Evolutionary conservation across 2,329 filamentous ascomycete genomes (phyloP).

Genomic region (Knufia petricola): DNA sequence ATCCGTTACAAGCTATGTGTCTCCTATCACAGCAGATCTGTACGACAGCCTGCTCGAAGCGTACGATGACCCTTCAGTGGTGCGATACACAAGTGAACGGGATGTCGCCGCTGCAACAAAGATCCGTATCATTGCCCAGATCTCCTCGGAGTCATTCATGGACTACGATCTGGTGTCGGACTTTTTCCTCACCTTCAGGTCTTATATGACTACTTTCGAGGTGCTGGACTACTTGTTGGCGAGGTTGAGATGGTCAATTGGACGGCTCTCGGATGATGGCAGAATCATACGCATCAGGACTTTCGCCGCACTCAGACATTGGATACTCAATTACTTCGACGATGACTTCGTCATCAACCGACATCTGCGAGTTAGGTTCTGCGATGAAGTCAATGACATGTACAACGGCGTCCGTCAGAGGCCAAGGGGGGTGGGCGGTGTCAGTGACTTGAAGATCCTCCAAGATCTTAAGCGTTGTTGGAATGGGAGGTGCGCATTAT

Average conservation of each 20-base stretch:
- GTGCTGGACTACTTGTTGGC: slow-evolving; percentile 77
- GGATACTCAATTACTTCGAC: slow-evolving; percentile 95
- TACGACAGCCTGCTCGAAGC: slow-evolving; percentile 74
- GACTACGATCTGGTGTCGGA: slow-evolving; percentile 96
- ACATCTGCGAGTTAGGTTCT: slow-evolving; percentile 66
- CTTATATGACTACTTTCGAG: slow-evolving; percentile 68
- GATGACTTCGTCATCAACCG: slow-evolving; percentile 83
- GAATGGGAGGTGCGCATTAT: slow-evolving; percentile 79
- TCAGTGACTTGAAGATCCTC: slow-evolving; percentile 71
- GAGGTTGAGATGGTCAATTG: slow-evolving; percentile 76
- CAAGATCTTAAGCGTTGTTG: slow-evolving; percentile 95
- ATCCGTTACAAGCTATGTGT: background rate
- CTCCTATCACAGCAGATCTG: slow-evolving; percentile 52
- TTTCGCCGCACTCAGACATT: slow-evolving; percentile 90
- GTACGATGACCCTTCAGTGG: slow-evolving; percentile 71
- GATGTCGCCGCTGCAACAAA: slow-evolving; percentile 84
- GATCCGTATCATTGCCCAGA: slow-evolving; percentile 83
- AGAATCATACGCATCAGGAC: slow-evolving; percentile 91
- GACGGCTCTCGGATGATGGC: slow-evolving; percentile 69
- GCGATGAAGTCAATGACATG: slow-evolving; percentile 62
- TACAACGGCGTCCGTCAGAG: slow-evolving; percentile 44
- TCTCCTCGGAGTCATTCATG: slow-evolving; percentile 89
- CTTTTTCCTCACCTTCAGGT: slow-evolving; percentile 91
- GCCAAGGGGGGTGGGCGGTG: slow-evolving; percentile 38
- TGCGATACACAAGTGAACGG: slow-evolving; percentile 66